Conservation (phyloP, 2,329 filamentous ascomycete species). For the Zarea fungicola region DNA sequence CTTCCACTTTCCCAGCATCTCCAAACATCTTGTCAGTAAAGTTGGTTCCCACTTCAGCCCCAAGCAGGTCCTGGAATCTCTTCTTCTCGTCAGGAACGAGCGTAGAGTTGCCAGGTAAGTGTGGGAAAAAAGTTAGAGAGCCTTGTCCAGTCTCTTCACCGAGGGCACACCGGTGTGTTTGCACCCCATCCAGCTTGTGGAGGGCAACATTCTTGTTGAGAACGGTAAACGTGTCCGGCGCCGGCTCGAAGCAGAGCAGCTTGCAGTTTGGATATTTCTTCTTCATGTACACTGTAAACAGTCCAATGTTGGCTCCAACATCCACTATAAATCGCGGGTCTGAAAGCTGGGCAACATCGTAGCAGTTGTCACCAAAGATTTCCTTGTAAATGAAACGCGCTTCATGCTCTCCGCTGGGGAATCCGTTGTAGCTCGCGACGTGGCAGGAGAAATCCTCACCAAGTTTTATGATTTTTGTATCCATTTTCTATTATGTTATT, state of each 20-base stretch:
- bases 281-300: constrained; percentile 24
- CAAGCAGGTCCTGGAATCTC: constrained; percentile 1
- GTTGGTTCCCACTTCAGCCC: constrained; percentile 3
- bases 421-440: constrained; percentile 5
- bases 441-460: constrained; percentile 2
- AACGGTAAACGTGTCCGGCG: constrained; percentile 16
- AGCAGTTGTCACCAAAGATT: constrained; percentile 20
- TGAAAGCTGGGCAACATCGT: constrained; percentile 16
- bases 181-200: constrained; percentile 14
- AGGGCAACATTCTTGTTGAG: constrained; percentile 18
- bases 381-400: constrained; percentile 20
- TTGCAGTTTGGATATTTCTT: constrained; percentile 17
- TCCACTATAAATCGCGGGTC: constrained; percentile 19
- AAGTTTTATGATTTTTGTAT: neutral
- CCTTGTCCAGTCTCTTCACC: constrained; percentile 1
- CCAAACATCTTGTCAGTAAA: constrained; percentile 11
- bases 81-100: constrained; percentile 17
- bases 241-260: constrained; percentile 24
- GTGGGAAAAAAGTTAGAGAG: constrained; percentile 18
- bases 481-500: neutral
- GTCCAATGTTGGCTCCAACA: constrained; percentile 23
- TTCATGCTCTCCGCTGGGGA: constrained; percentile 12
- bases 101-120: constrained; percentile 21
- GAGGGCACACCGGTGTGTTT: constrained; percentile 14
- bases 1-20: constrained; percentile 11